Conservation (phyloP, 768 basidiomycete species). For the Strobilomyces dryophilus region DNA sequence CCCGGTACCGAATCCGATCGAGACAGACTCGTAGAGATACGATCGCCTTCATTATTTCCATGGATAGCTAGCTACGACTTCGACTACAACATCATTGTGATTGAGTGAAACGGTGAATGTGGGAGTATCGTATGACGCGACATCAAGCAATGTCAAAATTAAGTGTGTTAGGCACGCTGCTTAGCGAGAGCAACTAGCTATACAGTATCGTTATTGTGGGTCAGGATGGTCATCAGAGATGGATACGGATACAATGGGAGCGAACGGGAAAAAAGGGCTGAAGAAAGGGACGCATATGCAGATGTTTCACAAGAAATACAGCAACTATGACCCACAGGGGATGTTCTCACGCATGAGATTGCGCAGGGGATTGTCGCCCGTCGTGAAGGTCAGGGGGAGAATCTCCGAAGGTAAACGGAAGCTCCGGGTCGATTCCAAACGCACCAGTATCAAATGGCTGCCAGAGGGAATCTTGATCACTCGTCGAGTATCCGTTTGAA, state of each 20-base stretch:
- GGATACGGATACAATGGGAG: conserved; percentile 31
- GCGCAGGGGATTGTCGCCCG: conserved; percentile 26
- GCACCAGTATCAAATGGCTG: conserved; percentile 67
- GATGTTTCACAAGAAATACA: conserved; percentile 5
- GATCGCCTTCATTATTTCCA: conserved; percentile 3
- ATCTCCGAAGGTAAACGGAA: conserved; percentile 59
- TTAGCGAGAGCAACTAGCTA: conserved; percentile 22
- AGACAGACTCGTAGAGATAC: not conserved
- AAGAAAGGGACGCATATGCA: conserved; percentile 12
- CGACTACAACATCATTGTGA: conserved; percentile 8
- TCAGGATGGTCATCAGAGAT: conserved; percentile 16
- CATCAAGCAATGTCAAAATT: conserved; percentile 18
- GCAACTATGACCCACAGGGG: not conserved
- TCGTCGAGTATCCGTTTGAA: conserved; percentile 37
- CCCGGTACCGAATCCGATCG: conserved; percentile 1
- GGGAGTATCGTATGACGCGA: conserved; percentile 1
- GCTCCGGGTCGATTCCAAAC: conserved; percentile 74
- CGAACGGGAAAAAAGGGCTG: not conserved
- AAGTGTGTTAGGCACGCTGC: conserved; percentile 27
- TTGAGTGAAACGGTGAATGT: not conserved
- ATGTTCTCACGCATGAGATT: conserved; percentile 16
- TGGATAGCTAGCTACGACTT: conserved; percentile 3
- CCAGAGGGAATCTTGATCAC: conserved; percentile 43
- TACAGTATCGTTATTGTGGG: conserved; percentile 23
- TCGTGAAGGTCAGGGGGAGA: conserved; percentile 28